Conservation (phyloP, 2,329 filamentous ascomycete genomes). For the Colletotrichum higginsianum region DNA sequence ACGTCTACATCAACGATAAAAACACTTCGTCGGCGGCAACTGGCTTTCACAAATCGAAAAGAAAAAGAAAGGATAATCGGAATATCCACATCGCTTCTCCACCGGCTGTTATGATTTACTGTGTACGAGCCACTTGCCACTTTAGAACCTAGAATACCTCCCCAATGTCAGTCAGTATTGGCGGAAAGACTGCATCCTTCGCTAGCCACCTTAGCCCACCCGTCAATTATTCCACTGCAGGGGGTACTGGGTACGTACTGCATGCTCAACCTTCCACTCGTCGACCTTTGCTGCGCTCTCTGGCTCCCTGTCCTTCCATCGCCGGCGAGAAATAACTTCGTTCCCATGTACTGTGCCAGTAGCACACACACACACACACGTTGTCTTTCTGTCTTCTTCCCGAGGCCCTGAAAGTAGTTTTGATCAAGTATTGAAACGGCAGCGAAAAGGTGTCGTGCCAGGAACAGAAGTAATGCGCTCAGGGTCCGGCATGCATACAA, state of each 20-base stretch:
- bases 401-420: too few relatives aligned
- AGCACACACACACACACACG: too few relatives aligned
- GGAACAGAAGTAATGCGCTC: too few relatives aligned
- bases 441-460: too few relatives aligned
- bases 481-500: too few relatives aligned
- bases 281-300: not conserved
- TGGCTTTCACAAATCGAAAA: not conserved
- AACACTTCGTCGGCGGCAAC: not conserved
- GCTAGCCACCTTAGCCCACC: constrained; percentile 42
- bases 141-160: constrained; percentile 16
- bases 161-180: constrained; percentile 10
- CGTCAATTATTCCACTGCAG: constrained; percentile 36
- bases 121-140: constrained; percentile 26
- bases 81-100: constrained; percentile 6
- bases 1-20: not conserved
- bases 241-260: constrained; percentile 28
- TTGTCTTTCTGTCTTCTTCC: too few relatives aligned
- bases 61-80: too few relatives aligned
- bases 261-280: not conserved
- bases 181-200: constrained; percentile 32
- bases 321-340: not conserved
- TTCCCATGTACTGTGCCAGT: too few relatives aligned
- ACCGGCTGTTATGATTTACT: constrained; percentile 12
- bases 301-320: not conserved
- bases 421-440: too few relatives aligned